Evolutionary conservation across 1,139 yeast genomes (phyloP).

Genomic region (Geotrichum bryndzae): DNA sequence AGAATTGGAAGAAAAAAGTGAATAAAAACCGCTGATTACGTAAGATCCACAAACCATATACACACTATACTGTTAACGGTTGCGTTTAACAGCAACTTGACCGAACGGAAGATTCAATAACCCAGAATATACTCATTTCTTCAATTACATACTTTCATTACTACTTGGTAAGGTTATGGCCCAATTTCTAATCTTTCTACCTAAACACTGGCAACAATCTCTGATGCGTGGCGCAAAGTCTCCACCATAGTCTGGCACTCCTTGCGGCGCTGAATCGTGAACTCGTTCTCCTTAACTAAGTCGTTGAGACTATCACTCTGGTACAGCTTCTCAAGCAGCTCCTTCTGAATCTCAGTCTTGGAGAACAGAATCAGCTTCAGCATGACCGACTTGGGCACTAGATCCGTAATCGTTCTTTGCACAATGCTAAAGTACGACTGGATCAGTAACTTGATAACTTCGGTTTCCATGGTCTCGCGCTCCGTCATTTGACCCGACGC

Average conservation of each 20-base stretch:
- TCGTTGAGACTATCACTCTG: constrained; percentile 71
- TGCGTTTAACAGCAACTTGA: too few species aligned
- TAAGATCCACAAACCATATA: neutral
- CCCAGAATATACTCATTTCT: neutral
- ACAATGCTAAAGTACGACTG: constrained; percentile 87
- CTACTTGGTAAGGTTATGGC: neutral
- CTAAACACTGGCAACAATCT: constrained; percentile 59
- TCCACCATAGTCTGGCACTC: constrained; percentile 95
- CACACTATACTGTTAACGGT: neutral
- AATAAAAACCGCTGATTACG: neutral
- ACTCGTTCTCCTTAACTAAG: constrained; percentile 85
- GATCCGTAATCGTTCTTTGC: constrained; percentile 85
- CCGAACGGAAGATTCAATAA: too few species aligned
- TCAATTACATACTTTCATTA: neutral
- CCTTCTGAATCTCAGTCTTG: constrained; percentile 86
- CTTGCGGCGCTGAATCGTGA: constrained; percentile 87
- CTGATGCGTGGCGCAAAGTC: constrained; percentile 81
- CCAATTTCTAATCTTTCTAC: neutral
- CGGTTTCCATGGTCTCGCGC: constrained; percentile 93
- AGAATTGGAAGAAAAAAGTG: neutral
- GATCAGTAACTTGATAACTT: constrained; percentile 86
- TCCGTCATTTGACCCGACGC: constrained; percentile 97
- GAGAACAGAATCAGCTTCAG: constrained; percentile 68
- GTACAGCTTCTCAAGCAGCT: constrained; percentile 80
- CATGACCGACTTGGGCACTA: constrained; percentile 94